Base-by-base conservation (phyloP, 257 asterid species). In the Solanum chilense region DNA sequence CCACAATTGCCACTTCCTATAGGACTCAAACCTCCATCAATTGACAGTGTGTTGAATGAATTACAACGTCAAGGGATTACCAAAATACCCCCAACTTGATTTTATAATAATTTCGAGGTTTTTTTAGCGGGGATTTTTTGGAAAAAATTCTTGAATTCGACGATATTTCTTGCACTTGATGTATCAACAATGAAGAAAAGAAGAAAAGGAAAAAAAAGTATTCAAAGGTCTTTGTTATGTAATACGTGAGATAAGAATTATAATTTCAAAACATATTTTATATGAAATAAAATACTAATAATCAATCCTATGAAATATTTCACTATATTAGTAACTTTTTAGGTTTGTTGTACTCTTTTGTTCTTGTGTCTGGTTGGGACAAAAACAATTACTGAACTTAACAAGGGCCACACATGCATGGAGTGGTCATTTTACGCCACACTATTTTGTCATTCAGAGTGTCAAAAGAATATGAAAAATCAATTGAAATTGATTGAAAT, bases 1-100 rank as follows among this genome's bases (percentile, higher is more conserved):
- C 99, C 99, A 80, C 94, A 98, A 98, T 92, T 89, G 93, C 96
- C 98, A 81, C 98, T 92, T 88, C 99, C 98, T 2, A 93, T 96
- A 0, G 98, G 98, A 42, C 92, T 96, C 86, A 96, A 94, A 88
- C 96, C 98, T 11, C 99, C 99, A 29, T 92, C 97, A 0, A 88
- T 86, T 2, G 98, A 96, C 60, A 73, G 98, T 31, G 98, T 96
- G 47, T 76, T 95, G 96, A 93, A 90, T 89, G 99, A 95, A 89
- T 93, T 96, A 42, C 97, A 95, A 81, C 92, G 91, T 8, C 98
- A 93, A 88, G 99, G 98, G 21, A 86, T 96, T 76, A 90, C 98
- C 0, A 96, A 91, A 87, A 87, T 96, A 85, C 98, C 99, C 20
- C 96, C 98, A 18, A 88, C 89, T 47, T 78, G 37, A 56, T 87